Conservation (phyloP, 106 monocot genomes). For the Dendrobium catenatum region DNA sequence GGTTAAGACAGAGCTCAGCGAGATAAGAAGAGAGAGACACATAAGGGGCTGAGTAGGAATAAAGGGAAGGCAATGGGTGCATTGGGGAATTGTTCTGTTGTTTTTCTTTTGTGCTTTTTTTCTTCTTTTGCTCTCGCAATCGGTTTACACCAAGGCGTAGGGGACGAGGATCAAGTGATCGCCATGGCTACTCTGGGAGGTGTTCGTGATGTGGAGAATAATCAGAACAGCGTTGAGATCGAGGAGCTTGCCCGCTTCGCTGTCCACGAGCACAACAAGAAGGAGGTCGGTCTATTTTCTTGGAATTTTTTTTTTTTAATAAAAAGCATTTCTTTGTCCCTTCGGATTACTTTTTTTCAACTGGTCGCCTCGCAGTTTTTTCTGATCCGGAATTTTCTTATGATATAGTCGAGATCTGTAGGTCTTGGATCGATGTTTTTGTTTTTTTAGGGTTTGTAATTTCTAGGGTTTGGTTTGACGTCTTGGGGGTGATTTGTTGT, state of each 20-base stretch:
- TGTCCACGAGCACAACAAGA: conserved; percentile 55
- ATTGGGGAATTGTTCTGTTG: not conserved
- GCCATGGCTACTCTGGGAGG: conserved; percentile 25
- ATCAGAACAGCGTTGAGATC: conserved; percentile 28
- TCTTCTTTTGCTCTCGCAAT: not conserved
- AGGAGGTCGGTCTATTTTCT: conserved; percentile 16
- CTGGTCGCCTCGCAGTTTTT: not conserved
- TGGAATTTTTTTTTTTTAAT: not conserved
- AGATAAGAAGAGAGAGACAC: not conserved
- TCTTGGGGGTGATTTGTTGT: not conserved
- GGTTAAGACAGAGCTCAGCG: not conserved
- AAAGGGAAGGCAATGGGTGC: not conserved
- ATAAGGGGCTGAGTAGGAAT: not conserved
- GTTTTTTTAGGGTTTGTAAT: not conserved
- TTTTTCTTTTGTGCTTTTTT: not conserved
- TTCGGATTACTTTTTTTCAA: not conserved
- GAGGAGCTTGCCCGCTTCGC: conserved; percentile 48
- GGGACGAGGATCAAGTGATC: conserved; percentile 5
- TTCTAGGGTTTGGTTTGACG: conserved; percentile 5
- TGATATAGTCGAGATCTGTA: not conserved
- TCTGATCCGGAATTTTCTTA: not conserved
- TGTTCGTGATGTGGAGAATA: conserved; percentile 6
- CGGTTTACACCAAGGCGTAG: not conserved
- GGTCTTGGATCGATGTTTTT: not conserved
- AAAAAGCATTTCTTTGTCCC: not conserved